Evolutionary conservation across 1,139 yeast genomes (phyloP).

Genomic region (Blastobotrys elegans): DNA sequence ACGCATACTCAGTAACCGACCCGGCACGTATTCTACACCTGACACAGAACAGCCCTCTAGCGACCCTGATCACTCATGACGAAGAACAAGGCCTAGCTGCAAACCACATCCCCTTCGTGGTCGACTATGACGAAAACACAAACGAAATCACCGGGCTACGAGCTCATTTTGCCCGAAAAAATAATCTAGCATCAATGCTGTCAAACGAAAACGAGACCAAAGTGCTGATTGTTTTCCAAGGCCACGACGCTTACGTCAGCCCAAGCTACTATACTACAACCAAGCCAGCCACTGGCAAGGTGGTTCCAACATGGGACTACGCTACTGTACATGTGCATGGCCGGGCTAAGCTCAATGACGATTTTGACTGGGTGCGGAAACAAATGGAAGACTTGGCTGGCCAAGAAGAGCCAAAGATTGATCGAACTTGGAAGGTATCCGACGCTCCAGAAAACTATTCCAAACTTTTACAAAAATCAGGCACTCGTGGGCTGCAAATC

Average conservation of each 20-base stretch:
- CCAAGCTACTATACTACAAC: conserved; percentile 61
- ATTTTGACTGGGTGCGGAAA: conserved; percentile 38
- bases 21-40: conserved; percentile 4
- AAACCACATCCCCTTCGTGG: conserved; percentile 55
- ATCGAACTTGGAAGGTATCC: conserved; percentile 48
- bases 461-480: conserved; percentile 46
- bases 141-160: conserved; percentile 39
- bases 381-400: conserved; percentile 46
- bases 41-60: conserved; percentile 41
- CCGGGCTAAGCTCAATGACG: conserved; percentile 37
- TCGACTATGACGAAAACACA: conserved; percentile 37
- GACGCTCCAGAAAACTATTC: conserved; percentile 56
- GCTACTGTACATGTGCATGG: conserved; percentile 59
- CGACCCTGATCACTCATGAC: conserved; percentile 45
- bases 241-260: conserved; percentile 51
- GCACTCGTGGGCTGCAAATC: conserved; percentile 56
- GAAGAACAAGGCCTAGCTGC: conserved; percentile 39
- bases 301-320: conserved; percentile 72
- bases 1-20: conserved; percentile 4
- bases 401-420: conserved; percentile 42
- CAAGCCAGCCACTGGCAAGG: conserved; percentile 50
- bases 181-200: conserved; percentile 50
- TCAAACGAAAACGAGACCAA: conserved; percentile 28
- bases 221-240: conserved; percentile 52
- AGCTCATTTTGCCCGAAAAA: conserved; percentile 55